Evolutionary conservation across 2,329 filamentous ascomycete genomes (phyloP).

Genomic region (Paecilomyces sp.): DNA sequence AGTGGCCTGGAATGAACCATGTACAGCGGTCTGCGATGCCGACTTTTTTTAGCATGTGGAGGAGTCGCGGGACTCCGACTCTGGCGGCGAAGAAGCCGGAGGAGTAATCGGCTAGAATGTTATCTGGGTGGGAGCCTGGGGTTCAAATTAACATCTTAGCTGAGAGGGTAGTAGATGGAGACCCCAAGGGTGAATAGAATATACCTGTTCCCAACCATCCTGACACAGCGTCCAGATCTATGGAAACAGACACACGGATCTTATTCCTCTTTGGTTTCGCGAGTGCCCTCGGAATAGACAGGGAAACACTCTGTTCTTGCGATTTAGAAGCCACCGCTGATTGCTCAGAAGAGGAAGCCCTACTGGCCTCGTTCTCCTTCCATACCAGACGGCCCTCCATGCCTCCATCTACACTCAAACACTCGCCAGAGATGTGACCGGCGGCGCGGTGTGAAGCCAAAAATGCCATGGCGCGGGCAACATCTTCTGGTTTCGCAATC

Average conservation of each 20-base stretch:
- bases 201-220: constrained; percentile 53
- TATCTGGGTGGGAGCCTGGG: constrained; percentile 37
- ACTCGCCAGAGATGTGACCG: constrained; percentile 50
- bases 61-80: constrained; percentile 50
- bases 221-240: constrained; percentile 54
- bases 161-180: background rate
- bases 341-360: background rate
- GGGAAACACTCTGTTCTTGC: background rate
- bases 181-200: background rate
- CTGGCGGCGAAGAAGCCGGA: constrained; percentile 50
- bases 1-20: constrained; percentile 57
- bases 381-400: constrained; percentile 47
- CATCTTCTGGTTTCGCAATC: constrained; percentile 42
- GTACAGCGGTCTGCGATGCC: constrained; percentile 47
- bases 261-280: constrained; percentile 11
- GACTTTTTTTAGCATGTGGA: constrained; percentile 48
- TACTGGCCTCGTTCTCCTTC: constrained; percentile 36
- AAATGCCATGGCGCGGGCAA: constrained; percentile 44
- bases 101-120: constrained; percentile 50
- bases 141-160: background rate
- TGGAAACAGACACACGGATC: constrained; percentile 25
- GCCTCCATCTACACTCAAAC: constrained; percentile 44
- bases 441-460: constrained; percentile 45
- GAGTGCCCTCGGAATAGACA: constrained; percentile 8
- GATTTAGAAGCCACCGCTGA: background rate